A percentile compares a stretch with the other conserved stretches of the same genome.
Evolutionary conservation across 1,284 basidiomycete species (phyloP).

Genomic region (Leccinum pachyderme): DNA sequence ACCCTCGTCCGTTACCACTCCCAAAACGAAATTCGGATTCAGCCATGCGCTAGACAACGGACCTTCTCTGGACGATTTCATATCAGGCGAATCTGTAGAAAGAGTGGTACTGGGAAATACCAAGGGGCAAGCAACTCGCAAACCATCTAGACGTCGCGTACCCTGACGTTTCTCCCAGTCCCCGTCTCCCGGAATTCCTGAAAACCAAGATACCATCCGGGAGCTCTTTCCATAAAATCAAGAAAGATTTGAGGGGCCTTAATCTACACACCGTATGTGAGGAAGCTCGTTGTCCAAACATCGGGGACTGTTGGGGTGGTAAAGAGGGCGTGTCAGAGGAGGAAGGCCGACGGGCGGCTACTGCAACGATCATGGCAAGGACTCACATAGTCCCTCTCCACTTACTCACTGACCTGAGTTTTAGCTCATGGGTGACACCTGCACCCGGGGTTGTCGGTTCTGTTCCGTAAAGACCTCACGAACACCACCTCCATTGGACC

Average conservation of each 20-base stretch:
- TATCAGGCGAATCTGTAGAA: conserved; percentile 60
- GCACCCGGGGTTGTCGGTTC: conserved; percentile 96
- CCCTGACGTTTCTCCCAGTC: conserved; percentile 44
- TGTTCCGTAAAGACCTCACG: conserved; percentile 96
- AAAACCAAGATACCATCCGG: conserved; percentile 95
- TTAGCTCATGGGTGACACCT: conserved; percentile 98
- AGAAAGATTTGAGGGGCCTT: conserved; percentile 91
- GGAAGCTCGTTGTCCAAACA: conserved; percentile 98
- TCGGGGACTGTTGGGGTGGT: conserved; percentile 99
- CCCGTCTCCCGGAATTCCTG: conserved; percentile 86
- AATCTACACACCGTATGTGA: conserved; percentile 96
- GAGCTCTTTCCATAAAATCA: conserved; percentile 87
- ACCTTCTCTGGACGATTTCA: conserved; percentile 84
- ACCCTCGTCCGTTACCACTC: conserved; percentile 34
- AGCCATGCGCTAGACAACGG: conserved; percentile 65
- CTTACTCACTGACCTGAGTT: conserved; percentile 8
- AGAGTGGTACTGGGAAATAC: conserved; percentile 79
- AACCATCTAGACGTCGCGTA: not conserved
- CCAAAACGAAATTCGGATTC: conserved; percentile 47
- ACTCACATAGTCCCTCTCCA: not conserved
- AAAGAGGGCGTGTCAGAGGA: conserved; percentile 69
- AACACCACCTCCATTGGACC: conserved; percentile 87
- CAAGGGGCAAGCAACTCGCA: conserved; percentile 49
- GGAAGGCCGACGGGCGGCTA: conserved; percentile 82
- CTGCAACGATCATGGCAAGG: conserved; percentile 97